Evolutionary conservation across 495 filamentous ascomycete genomes (phyloP).

Genomic region (Aspergillus funiculosus): DNA sequence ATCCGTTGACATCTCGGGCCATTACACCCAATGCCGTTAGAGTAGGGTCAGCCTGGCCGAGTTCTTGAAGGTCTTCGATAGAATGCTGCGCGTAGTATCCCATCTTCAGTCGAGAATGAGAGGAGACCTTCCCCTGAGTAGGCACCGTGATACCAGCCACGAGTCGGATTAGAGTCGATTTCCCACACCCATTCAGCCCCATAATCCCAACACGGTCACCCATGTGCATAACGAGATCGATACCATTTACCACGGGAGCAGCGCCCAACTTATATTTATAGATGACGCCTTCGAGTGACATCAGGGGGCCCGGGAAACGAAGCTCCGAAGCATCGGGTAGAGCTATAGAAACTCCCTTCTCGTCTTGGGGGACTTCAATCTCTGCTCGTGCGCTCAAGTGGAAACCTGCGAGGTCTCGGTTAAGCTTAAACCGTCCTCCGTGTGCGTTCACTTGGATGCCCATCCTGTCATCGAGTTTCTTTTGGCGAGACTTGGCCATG

Average conservation of each 20-base stretch:
- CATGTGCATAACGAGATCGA: conserved; percentile 59
- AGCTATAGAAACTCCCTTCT: conserved; percentile 50
- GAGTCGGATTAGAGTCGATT: conserved; percentile 62
- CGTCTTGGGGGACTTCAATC: conserved; percentile 65
- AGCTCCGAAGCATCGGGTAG: conserved; percentile 59
- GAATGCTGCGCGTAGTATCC: conserved; percentile 76
- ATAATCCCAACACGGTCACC: conserved; percentile 68
- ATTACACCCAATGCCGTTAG: conserved; percentile 61
- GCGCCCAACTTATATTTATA: conserved; percentile 51
- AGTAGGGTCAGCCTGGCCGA: conserved; percentile 36
- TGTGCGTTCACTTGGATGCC: conserved; percentile 65
- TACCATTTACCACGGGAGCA: conserved; percentile 45
- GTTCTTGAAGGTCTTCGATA: conserved; percentile 57
- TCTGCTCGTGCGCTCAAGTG: conserved; percentile 51
- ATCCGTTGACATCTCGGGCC: conserved; percentile 37
- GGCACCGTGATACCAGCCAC: conserved; percentile 40
- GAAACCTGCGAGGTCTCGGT: conserved; percentile 61
- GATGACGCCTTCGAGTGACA: conserved; percentile 59
- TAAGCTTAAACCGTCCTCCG: conserved; percentile 72
- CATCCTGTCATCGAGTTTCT: conserved; percentile 73
- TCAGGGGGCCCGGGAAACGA: conserved; percentile 65
- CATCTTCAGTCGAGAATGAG: conserved; percentile 59
- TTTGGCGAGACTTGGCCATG: conserved; percentile 71
- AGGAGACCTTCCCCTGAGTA: conserved; percentile 49
- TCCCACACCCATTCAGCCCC: conserved; percentile 69